Conservation (phyloP, 805 yeast species). For the Barnettozyma pratensis region DNA sequence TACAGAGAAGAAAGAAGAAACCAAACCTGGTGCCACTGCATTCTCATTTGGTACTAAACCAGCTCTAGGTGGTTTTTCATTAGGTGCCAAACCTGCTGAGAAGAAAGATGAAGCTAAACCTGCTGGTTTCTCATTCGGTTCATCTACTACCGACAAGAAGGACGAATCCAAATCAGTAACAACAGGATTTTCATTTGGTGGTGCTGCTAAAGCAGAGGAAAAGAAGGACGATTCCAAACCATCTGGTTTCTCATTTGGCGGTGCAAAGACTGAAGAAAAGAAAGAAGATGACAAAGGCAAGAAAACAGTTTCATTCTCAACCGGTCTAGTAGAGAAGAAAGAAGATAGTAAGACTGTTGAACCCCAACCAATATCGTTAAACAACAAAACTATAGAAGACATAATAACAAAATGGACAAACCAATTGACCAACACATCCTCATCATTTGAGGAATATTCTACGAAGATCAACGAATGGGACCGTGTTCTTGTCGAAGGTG, state of each 20-base stretch:
- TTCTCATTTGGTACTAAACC: constrained; percentile 16
- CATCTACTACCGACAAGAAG: constrained; percentile 8
- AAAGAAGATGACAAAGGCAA: constrained; percentile 18
- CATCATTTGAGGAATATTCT: constrained; percentile 71
- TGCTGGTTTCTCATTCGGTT: constrained; percentile 15
- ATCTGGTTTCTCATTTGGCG: constrained; percentile 15
- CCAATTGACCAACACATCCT: constrained; percentile 68
- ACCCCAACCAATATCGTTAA: constrained; percentile 70
- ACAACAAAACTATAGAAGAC: constrained; percentile 90
- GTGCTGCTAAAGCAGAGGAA: constrained; percentile 9
- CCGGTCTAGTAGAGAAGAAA: constrained; percentile 25
- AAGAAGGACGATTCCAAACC: constrained; percentile 14
- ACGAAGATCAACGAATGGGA: constrained; percentile 82
- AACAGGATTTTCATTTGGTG: constrained; percentile 25
- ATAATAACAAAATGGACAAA: constrained; percentile 90
- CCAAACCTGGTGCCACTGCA: constrained; percentile 8
- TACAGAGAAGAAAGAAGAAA: constrained; percentile 16
- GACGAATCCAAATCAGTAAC: constrained; percentile 9
- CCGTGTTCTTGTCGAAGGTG: constrained; percentile 72
- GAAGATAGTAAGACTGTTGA: constrained; percentile 50
- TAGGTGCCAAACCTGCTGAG: constrained; percentile 7
- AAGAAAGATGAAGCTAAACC: constrained; percentile 7
- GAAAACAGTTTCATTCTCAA: constrained; percentile 25
- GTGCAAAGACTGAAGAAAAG: constrained; percentile 10
- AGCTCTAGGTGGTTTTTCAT: constrained; percentile 10